These are phyloP conservation scores for Capronia coronata DNA, from an alignment of 2,329 filamentous ascomycete species.

Conservation along the genomic window DNA sequence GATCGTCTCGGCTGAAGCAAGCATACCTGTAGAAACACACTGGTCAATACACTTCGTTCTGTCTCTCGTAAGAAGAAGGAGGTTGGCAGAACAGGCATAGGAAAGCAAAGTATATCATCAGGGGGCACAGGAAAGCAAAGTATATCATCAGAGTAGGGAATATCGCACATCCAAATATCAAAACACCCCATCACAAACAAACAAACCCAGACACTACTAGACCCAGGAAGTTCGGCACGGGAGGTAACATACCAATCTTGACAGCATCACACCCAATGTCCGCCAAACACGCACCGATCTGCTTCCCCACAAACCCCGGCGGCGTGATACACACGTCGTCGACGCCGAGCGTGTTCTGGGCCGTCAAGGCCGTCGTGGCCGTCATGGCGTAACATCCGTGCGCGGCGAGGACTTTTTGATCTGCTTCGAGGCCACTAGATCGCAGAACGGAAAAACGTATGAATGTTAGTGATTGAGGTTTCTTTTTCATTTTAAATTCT, in stretches of 20 bases:
- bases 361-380: conserved; percentile 89
- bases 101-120: too few relatives aligned
- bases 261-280: conserved; percentile 85
- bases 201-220: too few relatives aligned
- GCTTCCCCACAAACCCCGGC: conserved; percentile 69
- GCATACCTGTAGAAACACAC: conserved; percentile 65
- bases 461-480: too few relatives aligned
- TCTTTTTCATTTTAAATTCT: too few relatives aligned
- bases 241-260: conserved; percentile 66
- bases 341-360: conserved; percentile 85
- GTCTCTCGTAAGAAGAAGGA: too few relatives aligned
- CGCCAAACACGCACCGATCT: conserved; percentile 75
- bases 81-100: too few relatives aligned
- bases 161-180: not conserved
- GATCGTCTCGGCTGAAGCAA: conserved; percentile 66
- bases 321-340: conserved; percentile 74
- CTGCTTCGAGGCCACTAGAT: conserved; percentile 79
- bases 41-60: too few relatives aligned
- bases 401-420: conserved; percentile 87
- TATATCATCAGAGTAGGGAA: too few relatives aligned
- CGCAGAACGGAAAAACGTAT: not conserved
- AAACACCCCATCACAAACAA: too few relatives aligned
- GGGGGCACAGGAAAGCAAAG: too few relatives aligned
- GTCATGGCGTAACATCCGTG: conserved; percentile 96
- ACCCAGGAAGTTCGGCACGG: not conserved